These are phyloP conservation scores for Fabrea salina DNA, from an alignment of 169 alveolate genomes.

Conservation along the genomic window DNA sequence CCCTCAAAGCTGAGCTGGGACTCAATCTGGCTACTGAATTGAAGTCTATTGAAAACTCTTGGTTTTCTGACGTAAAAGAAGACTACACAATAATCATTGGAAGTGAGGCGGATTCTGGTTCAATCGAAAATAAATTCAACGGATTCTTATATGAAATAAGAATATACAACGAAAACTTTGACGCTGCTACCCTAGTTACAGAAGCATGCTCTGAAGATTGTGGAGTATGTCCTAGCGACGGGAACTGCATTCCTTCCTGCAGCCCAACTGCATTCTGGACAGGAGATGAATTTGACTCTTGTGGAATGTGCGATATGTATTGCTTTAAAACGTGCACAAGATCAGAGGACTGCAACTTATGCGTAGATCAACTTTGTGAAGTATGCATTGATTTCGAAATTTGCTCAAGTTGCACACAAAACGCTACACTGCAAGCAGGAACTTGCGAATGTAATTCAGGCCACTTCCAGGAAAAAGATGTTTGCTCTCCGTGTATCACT, in stretches of 20 bases:
- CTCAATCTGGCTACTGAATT: not conserved
- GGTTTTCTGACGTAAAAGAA: no score
- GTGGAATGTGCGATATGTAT: conserved; percentile 1
- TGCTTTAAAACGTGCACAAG: not conserved
- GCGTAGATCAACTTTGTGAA: not conserved
- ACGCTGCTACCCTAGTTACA: no score
- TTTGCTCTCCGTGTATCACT: no score
- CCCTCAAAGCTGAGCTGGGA: not conserved
- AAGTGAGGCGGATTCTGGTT: not conserved
- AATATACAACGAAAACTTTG: not conserved
- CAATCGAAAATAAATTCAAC: not conserved
- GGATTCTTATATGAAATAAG: not conserved
- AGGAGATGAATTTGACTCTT: not conserved
- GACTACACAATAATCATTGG: not conserved
- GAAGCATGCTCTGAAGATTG: conserved; percentile 1
- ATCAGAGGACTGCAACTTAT: conserved; percentile 11
- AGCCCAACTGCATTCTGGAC: not conserved
- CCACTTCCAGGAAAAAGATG: no score
- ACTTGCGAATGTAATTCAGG: no score
- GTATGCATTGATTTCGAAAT: not conserved
- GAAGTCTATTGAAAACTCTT: no score
- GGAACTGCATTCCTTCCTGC: not conserved
- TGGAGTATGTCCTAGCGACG: not conserved
- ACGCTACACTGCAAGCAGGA: not conserved
- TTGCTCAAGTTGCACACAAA: not conserved